Conservation (phyloP, 2,329 filamentous ascomycete species). For the Claviceps monticola region DNA sequence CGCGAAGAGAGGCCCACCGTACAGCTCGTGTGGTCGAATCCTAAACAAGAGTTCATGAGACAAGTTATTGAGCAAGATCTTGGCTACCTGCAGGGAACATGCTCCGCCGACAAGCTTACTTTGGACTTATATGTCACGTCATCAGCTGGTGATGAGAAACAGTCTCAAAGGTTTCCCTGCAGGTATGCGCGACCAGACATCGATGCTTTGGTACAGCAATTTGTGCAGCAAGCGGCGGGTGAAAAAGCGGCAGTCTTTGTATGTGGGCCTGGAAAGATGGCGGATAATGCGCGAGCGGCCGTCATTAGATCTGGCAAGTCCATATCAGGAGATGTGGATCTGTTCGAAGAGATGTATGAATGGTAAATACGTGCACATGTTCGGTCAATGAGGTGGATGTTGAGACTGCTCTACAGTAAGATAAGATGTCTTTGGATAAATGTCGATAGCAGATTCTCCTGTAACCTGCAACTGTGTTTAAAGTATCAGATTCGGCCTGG, state of each 20-base stretch:
- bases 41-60: background rate
- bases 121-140: background rate
- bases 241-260: slow-evolving; percentile 19
- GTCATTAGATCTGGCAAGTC: slow-evolving; percentile 8
- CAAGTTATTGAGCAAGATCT: background rate
- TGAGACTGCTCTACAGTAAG: background rate
- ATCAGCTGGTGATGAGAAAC: background rate
- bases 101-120: background rate
- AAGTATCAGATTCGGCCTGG: no score
- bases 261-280: slow-evolving; percentile 23
- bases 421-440: background rate
- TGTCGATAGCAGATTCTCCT: no score
- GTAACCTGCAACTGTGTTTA: no score
- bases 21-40: background rate
- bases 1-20: background rate
- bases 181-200: background rate
- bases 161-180: background rate
- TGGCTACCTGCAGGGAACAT: background rate
- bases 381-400: background rate
- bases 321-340: background rate
- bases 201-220: background rate
- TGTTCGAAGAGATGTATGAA: background rate
- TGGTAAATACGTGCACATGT: background rate
- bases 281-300: slow-evolving; percentile 19
- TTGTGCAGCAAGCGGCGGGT: slow-evolving; percentile 4